Conservation (phyloP, 768 basidiomycete species). For the Tricholoma hemisulphureum region DNA sequence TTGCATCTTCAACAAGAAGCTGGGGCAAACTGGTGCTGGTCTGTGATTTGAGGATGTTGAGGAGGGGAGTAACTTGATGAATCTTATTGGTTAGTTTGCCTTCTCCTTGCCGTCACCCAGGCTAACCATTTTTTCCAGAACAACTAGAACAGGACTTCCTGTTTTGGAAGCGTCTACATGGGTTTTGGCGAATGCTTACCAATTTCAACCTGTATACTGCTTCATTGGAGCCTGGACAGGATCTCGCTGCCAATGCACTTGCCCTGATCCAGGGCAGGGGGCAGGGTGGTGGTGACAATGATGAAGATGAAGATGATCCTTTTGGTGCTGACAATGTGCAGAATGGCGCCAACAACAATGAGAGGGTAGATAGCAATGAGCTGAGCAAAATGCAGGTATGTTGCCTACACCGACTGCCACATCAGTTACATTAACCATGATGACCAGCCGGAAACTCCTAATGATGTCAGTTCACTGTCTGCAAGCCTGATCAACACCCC, state of each 20-base stretch:
- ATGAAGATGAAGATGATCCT: no score
- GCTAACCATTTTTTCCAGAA: not conserved
- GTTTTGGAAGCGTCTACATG: not conserved
- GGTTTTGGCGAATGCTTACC: constrained; percentile 4
- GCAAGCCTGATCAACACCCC: not conserved
- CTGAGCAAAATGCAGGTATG: not conserved
- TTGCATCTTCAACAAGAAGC: not conserved
- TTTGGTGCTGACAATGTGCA: not conserved
- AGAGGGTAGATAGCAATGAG: not conserved
- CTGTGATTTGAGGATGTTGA: not conserved
- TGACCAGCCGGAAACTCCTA: not conserved
- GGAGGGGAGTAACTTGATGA: not conserved
- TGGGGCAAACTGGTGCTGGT: not conserved
- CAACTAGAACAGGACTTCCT: not conserved
- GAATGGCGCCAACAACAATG: no score
- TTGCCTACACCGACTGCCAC: no score
- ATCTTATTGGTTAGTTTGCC: not conserved
- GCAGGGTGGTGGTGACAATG: not conserved
- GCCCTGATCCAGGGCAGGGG: not conserved
- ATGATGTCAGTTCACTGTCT: not conserved
- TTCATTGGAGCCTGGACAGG: constrained; percentile 7
- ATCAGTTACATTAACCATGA: not conserved
- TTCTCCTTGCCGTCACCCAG: not conserved
- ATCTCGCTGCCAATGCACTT: constrained; percentile 3
- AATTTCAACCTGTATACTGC: constrained; percentile 9